Percentiles rank a stretch among this genome's conserved stretches.
These are phyloP conservation scores for Diutina catenulata DNA, from an alignment of 1,139 yeast species.

Conservation along the genomic window DNA sequence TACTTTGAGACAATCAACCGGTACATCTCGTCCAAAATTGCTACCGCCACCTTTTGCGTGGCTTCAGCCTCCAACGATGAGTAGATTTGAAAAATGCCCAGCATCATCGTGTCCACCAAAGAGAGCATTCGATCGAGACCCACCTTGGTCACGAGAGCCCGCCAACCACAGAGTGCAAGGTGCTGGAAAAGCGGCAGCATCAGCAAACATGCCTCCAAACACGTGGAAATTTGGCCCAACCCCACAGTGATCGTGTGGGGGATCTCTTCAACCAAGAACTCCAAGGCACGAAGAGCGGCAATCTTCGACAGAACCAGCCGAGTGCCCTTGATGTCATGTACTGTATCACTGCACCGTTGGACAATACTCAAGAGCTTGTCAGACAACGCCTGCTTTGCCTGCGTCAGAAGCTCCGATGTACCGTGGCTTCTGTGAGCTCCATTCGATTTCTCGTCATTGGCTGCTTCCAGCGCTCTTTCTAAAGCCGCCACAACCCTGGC, in stretches of 20 bases:
- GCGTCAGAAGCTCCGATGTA: too few relatives aligned
- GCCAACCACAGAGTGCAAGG: conserved; percentile 61
- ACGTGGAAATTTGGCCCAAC: conserved; percentile 79
- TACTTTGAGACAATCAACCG: conserved; percentile 21
- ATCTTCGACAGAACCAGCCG: background rate
- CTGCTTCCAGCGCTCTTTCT: background rate
- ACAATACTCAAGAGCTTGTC: too few relatives aligned
- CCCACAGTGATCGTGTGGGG: conserved; percentile 34
- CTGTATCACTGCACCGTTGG: too few relatives aligned
- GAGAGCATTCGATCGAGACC: conserved; percentile 41
- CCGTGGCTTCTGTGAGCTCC: too few relatives aligned
- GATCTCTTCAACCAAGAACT: conserved; percentile 22
- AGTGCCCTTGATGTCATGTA: background rate
- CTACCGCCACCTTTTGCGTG: conserved; percentile 29
- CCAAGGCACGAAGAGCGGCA: conserved; percentile 12
- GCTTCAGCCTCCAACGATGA: conserved; percentile 33
- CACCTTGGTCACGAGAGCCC: conserved; percentile 37
- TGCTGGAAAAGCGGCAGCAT: conserved; percentile 42
- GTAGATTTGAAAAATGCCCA: conserved; percentile 54
- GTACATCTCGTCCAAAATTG: conserved; percentile 31
- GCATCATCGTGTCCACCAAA: conserved; percentile 32
- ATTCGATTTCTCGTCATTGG: background rate
- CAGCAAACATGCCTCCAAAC: conserved; percentile 73
- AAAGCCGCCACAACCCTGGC: too few relatives aligned
- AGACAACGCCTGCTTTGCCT: too few relatives aligned